Evolutionary conservation across 2,329 filamentous ascomycete genomes (phyloP).

Genomic region (Cladosporium sp.): DNA sequence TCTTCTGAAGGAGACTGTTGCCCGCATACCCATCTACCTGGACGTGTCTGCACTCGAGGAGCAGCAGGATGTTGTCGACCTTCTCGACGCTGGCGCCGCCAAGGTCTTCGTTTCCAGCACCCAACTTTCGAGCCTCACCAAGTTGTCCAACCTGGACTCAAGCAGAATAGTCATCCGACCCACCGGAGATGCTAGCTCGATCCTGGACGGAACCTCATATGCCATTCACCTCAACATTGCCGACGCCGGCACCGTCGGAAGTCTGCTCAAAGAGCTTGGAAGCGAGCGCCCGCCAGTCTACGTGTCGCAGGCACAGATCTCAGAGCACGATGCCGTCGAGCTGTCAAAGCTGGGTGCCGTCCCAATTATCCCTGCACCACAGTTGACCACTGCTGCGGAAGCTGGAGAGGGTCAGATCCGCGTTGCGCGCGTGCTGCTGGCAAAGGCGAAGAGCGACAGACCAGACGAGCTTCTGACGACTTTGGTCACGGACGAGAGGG

Average conservation of each 20-base stretch:
- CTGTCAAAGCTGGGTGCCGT: slow-evolving; percentile 54
- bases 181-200: slow-evolving; percentile 46
- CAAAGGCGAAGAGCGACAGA: slow-evolving; percentile 77
- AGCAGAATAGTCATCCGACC: slow-evolving; percentile 56
- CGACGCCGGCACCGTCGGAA: slow-evolving; percentile 44
- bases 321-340: slow-evolving; percentile 42
- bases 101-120: slow-evolving; percentile 78
- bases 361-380: slow-evolving; percentile 71
- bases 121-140: slow-evolving; percentile 60
- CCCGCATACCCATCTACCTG: slow-evolving; percentile 64
- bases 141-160: slow-evolving; percentile 54
- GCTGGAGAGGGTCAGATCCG: slow-evolving; percentile 62
- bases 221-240: slow-evolving; percentile 45
- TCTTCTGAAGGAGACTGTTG: slow-evolving; percentile 59
- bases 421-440: slow-evolving; percentile 69
- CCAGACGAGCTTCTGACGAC: slow-evolving; percentile 84
- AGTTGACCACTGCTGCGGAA: slow-evolving; percentile 65
- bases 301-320: slow-evolving; percentile 48
- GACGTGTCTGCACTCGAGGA: slow-evolving; percentile 71
- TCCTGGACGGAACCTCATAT: slow-evolving; percentile 46
- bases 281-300: slow-evolving; percentile 52
- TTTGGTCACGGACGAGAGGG: slow-evolving; percentile 84
- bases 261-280: slow-evolving; percentile 53
- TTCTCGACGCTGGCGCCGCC: slow-evolving; percentile 81
- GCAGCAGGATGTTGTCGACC: slow-evolving; percentile 70